Evolutionary conservation across 768 basidiomycete genomes (phyloP).

Genomic region (Termitomyces bulborhizus): DNA sequence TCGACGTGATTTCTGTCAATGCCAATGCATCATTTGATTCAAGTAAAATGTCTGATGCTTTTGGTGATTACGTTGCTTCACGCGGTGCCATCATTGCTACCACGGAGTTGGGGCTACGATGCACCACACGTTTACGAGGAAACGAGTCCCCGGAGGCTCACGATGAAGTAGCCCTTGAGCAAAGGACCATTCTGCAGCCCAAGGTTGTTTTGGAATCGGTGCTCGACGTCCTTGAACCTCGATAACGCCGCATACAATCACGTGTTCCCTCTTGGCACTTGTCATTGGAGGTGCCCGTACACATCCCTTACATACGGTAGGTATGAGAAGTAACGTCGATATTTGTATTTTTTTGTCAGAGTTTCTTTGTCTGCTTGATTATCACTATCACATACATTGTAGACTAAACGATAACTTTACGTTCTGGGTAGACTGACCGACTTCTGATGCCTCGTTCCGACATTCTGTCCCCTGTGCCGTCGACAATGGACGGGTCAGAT

Average conservation of each 20-base stretch:
- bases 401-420: neutral
- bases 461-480: too few species aligned
- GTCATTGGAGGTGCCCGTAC: too few species aligned
- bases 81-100: slow-evolving; percentile 55
- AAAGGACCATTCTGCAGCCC: slow-evolving; percentile 58
- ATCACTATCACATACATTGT: neutral
- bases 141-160: slow-evolving; percentile 17
- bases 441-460: too few species aligned
- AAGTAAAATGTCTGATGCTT: slow-evolving; percentile 32
- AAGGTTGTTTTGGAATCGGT: slow-evolving; percentile 77
- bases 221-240: slow-evolving; percentile 33
- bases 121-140: slow-evolving; percentile 44
- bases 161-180: slow-evolving; percentile 42
- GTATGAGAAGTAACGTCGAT: too few species aligned
- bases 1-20: slow-evolving; percentile 62
- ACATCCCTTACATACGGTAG: too few species aligned
- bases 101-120: slow-evolving; percentile 66
- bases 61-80: slow-evolving; percentile 51
- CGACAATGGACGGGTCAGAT: too few species aligned
- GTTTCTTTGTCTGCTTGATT: neutral
- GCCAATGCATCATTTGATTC: slow-evolving; percentile 43
- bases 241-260: slow-evolving; percentile 6
- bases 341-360: too few species aligned
- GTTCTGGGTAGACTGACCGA: too few species aligned
- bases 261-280: neutral